Evolutionary conservation across 2,329 filamentous ascomycete species (phyloP), one percentile per base, ranked within the genome.

Genomic region (Trichoderma simmonsii): DNA sequence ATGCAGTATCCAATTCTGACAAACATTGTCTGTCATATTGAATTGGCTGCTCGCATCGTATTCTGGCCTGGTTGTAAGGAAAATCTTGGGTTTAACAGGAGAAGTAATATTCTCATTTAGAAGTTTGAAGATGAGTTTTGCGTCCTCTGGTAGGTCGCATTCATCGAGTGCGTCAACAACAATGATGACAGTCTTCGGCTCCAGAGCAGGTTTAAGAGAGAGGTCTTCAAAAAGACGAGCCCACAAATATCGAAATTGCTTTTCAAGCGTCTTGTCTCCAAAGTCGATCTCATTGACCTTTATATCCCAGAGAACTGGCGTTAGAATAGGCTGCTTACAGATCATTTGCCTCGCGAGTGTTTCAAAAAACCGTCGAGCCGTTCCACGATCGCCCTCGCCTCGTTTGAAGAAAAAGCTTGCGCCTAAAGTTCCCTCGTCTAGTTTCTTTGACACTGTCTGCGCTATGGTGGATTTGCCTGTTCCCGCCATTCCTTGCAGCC

Each of bases 331-430:
- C 4, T 57, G 54, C 24, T 57, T 57, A 12, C 54, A 24, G 15
- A 28, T 30, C 14, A 57, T 57, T 30, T 57, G 54, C 6, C 54
- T 57, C 54, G 24, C 54, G 5, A 57, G 11, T 30, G 65, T 68
- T 7, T 51, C 6, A 7, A 59, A 68, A 6, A 30, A 32, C 11
- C n/a, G 54, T 9, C n/a, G 11, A n/a, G 30, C 21, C 6, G 14
- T 68, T 28, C 65, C 65, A 14, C 65, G 51, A 4, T 68, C 65
- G 14, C 30, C 51, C 14, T 59, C 51, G 8, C 64, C 64, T 18
- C 64, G 28, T 21, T 67, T 67, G 64, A 67, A 67, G 64, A 67
- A 67, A 30, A 67, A 68, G 4, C 54, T 68, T 11, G 65, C 65
- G 9, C 65, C 65, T 3, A 57, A 11, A 5, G 3, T 18, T 15